Base-by-base conservation (phyloP, 1,284 basidiomycete genomes). In the Tremellales sp. region DNA sequence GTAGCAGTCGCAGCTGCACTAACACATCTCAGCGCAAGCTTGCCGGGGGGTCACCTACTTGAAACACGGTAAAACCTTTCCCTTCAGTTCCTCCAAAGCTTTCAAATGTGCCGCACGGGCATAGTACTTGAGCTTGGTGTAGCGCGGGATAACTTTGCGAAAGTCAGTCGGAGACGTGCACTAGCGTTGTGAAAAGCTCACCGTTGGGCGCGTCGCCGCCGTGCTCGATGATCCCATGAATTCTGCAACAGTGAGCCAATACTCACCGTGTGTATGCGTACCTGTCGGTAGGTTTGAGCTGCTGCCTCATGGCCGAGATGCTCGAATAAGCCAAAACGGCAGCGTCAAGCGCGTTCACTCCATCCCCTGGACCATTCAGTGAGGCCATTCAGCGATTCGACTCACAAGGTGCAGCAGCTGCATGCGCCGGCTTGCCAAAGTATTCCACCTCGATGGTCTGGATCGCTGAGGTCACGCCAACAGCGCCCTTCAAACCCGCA, bases 1-100 rank as follows among this genome's bases (percentile, higher is more conserved):
- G 86, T 87, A 1, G 86, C 84, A 24, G 81, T 73, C 5, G 81
- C 81, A 2, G 84, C 87, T 13, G 84, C 87, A 57, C 84, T 86
- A 27, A 58, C 15, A 45, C 21, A 15, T 4, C 10, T 17, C 12
- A 10, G 15, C 29, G 6, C 23, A 13, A 37, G 24, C n/a, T 21
- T 6, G 44, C 12, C n/a, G 44, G 8, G 3, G 21, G 25, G 15
- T 13, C 10, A 46, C 81, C 56, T 60, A 84, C 84, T 87, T 79
- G 65, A 85, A 81, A 68, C 83, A 85, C 13, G 77, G 78, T 35
- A 75, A 72, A 17, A 84, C 78, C 29, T 84, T 78, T 40, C 78
- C 75, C 2, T 72, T 72, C 13, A 85, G 73, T 2, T 66, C 74
- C 19, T 74, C 64, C 4, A 87, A 70, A 46, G 84, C 83, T 7